A percentile compares a stretch with the other conserved stretches of the same genome.
Conservation (phyloP, 1,139 yeast genomes). For the Candida smagusa region DNA sequence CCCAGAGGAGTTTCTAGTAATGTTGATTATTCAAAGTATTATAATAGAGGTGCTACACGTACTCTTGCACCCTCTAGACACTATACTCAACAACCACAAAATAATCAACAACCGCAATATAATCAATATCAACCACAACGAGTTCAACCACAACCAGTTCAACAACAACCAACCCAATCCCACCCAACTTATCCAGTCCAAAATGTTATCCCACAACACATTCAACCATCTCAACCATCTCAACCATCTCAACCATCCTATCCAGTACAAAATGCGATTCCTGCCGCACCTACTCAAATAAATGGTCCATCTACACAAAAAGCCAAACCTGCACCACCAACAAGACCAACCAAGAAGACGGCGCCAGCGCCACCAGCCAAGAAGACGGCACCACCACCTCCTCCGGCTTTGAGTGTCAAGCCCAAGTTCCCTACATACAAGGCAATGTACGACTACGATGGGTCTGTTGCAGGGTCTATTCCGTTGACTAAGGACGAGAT, state of each 20-base stretch:
- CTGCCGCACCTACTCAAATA: constrained; percentile 6
- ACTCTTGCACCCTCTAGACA: background rate
- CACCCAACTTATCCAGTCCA: constrained; percentile 6
- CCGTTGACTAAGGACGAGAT: constrained; percentile 75
- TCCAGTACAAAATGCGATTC: constrained; percentile 8
- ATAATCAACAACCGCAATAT: constrained; percentile 5
- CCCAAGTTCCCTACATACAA: constrained; percentile 77
- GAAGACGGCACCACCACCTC: constrained; percentile 46
- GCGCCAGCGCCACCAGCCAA: constrained; percentile 39
- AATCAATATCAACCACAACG: constrained; percentile 10
- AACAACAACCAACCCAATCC: constrained; percentile 13
- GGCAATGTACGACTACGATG: constrained; percentile 88
- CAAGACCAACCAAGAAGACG: constrained; percentile 29
- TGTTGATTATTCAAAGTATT: constrained; percentile 45
- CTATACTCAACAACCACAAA: constrained; percentile 4
- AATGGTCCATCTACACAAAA: constrained; percentile 7
- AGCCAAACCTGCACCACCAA: constrained; percentile 14
- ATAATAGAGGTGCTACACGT: constrained; percentile 27
- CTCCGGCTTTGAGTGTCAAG: constrained; percentile 55
- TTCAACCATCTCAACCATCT: constrained; percentile 12
- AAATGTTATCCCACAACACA: constrained; percentile 1
- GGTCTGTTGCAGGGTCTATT: constrained; percentile 77
- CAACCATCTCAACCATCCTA: constrained; percentile 11
- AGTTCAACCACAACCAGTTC: constrained; percentile 15
- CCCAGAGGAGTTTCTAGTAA: constrained; percentile 49